A percentile compares a stretch with the other conserved stretches of the same genome.
phyloP scores from a whole-genome alignment of 768 basidiomycete genomes.

The Tricholomella constricta region DNA sequence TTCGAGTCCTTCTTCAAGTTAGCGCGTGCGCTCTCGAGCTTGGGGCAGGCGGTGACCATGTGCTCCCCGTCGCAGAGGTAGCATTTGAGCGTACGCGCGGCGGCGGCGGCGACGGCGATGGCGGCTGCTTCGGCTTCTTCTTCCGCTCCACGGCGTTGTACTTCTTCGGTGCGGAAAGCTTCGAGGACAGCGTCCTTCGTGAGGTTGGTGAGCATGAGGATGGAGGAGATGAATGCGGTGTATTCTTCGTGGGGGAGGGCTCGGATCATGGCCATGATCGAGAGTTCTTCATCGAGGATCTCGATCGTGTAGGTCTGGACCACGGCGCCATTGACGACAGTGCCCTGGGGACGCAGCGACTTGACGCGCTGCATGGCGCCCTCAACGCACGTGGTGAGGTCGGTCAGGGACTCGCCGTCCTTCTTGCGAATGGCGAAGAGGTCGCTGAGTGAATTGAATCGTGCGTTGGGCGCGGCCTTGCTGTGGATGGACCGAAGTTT shows the following conservation, averaged over 20 bases:
- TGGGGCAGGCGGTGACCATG: not conserved
- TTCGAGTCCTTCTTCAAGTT: not conserved
- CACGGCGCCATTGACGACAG: not conserved
- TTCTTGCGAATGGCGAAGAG: not conserved
- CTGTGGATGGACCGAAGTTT: not conserved
- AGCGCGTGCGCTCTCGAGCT: not conserved
- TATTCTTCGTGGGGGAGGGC: conserved; percentile 4
- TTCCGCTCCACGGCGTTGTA: not conserved
- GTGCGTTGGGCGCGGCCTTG: not conserved
- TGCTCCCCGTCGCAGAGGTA: conserved; percentile 1
- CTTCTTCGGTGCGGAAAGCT: conserved; percentile 1
- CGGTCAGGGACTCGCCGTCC: not conserved
- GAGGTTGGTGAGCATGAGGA: conserved; percentile 4
- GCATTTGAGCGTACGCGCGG: not conserved
- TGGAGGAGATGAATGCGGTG: conserved; percentile 1
- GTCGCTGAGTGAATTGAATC: not conserved
- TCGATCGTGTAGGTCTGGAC: not conserved
- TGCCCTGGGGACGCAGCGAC: not conserved
- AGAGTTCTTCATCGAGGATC: conserved; percentile 2
- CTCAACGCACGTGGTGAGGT: not conserved
- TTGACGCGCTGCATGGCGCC: not conserved
- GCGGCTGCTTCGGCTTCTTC: conserved; percentile 2
- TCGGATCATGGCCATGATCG: conserved; percentile 5
- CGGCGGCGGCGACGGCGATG: not conserved
- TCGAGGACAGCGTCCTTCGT: conserved; percentile 1